Conservation (phyloP, 768 basidiomycete genomes). For the Lactarius deliciosus region DNA sequence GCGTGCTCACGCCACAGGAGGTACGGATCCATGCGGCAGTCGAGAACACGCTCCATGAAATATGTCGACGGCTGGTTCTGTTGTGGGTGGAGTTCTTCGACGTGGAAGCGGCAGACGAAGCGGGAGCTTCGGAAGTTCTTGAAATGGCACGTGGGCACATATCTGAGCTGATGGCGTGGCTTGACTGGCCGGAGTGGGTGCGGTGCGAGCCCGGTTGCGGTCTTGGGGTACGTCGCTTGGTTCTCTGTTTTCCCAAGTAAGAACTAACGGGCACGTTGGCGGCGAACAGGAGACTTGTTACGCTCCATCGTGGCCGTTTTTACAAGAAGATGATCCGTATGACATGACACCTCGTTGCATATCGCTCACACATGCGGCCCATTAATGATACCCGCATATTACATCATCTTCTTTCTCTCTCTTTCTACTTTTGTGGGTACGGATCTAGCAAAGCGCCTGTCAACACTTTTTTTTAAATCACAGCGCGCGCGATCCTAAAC, state of each 20-base stretch:
- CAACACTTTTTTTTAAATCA: too few species aligned
- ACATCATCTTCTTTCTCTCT: too few species aligned
- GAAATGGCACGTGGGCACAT: conserved; percentile 16
- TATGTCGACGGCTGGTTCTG: conserved; percentile 26
- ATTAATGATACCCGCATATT: too few species aligned
- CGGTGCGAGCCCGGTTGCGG: conserved; percentile 26
- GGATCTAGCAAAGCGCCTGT: too few species aligned
- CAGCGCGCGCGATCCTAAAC: too few species aligned
- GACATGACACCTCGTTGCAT: too few species aligned
- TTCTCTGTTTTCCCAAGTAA: background rate
- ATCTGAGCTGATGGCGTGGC: conserved; percentile 28
- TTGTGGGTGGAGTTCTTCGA: conserved; percentile 30
- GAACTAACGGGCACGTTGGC: too few species aligned
- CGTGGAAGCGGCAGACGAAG: conserved; percentile 21
- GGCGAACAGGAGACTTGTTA: too few species aligned
- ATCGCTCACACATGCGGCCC: too few species aligned
- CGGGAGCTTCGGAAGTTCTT: background rate
- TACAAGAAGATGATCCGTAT: too few species aligned
- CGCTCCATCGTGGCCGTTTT: too few species aligned
- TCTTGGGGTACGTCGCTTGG: conserved; percentile 23
- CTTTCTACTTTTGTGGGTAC: too few species aligned
- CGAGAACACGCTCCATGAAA: conserved; percentile 11
- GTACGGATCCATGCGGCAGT: conserved; percentile 22
- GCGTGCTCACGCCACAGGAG: conserved; percentile 27
- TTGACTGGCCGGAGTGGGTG: conserved; percentile 31